A percentile compares a stretch with the other conserved stretches of the same genome.
phyloP scores from a whole-genome alignment of 306 rosid species.

The Vicia villosa region DNA sequence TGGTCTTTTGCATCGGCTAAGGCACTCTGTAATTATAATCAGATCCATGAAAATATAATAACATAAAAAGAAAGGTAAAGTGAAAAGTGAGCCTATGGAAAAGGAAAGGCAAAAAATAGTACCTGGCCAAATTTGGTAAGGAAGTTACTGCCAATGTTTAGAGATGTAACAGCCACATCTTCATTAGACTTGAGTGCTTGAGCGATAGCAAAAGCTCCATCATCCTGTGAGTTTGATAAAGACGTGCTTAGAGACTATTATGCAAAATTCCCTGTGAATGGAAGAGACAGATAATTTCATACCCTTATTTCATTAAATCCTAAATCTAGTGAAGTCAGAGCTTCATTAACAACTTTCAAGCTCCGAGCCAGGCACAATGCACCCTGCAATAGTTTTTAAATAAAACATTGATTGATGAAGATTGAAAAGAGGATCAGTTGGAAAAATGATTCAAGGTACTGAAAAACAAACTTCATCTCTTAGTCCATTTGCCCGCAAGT shows the following conservation, averaged over 20 bases:
- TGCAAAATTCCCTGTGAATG: conserved; percentile 6
- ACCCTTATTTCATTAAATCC: conserved; percentile 99
- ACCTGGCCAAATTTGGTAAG: conserved; percentile 98
- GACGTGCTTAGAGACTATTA: conserved; percentile 18
- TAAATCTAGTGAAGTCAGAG: conserved; percentile 82
- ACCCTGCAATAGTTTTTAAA: conserved; percentile 63
- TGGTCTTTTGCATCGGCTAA: conserved; percentile 95
- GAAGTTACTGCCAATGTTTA: conserved; percentile 82
- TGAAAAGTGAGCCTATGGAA: conserved; percentile 11
- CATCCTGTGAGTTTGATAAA: conserved; percentile 65
- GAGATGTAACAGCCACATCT: conserved; percentile 74
- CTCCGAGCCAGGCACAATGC: conserved; percentile 92
- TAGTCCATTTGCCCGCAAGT: conserved; percentile 89
- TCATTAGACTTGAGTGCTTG: conserved; percentile 96
- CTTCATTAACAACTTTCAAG: conserved; percentile 97
- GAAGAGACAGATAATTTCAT: conserved; percentile 8
- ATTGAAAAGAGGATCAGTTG: neutral
- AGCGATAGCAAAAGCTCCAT: conserved; percentile 96
- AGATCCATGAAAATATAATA: conserved; percentile 14
- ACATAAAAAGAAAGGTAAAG: neutral
- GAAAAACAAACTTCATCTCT: conserved; percentile 77
- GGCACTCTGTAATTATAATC: conserved; percentile 69
- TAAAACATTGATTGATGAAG: conserved; percentile 28
- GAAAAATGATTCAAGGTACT: neutral
- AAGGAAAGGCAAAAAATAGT: conserved; percentile 16